Conservation (phyloP, 495 filamentous ascomycete genomes). For the Penicillium roqueforti region DNA sequence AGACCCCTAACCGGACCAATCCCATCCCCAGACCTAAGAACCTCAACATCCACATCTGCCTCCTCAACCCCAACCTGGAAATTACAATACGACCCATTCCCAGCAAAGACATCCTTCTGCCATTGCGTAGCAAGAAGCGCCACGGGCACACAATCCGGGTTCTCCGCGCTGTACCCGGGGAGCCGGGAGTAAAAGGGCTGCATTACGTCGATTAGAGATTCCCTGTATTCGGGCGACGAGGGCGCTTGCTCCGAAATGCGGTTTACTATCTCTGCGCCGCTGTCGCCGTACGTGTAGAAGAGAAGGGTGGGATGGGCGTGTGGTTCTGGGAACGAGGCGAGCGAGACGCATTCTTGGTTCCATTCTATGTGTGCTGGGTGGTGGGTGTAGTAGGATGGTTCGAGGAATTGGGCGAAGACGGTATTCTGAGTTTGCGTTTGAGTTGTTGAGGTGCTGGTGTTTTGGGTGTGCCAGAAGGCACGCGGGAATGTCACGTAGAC, state of each 20-base stretch:
- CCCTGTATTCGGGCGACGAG: constrained; percentile 26
- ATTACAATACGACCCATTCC: constrained; percentile 86
- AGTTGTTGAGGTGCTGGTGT: constrained; percentile 3
- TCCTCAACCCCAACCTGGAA: constrained; percentile 74
- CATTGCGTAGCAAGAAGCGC: constrained; percentile 70
- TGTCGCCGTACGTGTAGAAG: constrained; percentile 81
- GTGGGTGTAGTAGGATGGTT: constrained; percentile 64
- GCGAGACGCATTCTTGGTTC: constrained; percentile 76
- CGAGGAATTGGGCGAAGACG: constrained; percentile 40
- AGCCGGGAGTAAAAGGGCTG: constrained; percentile 67
- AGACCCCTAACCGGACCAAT: constrained; percentile 59
- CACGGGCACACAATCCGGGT: constrained; percentile 57
- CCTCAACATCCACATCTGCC: constrained; percentile 66
- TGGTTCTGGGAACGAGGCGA: constrained; percentile 58
- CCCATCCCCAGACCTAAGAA: constrained; percentile 58
- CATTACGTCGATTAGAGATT: constrained; percentile 43
- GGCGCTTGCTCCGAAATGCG: constrained; percentile 29
- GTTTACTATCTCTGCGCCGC: constrained; percentile 48
- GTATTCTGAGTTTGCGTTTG: constrained; percentile 17
- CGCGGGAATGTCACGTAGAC: constrained; percentile 81
- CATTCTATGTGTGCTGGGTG: constrained; percentile 67
- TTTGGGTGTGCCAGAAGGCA: constrained; percentile 55
- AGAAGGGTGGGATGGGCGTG: constrained; percentile 79
- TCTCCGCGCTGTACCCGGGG: constrained; percentile 53
- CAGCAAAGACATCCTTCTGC: constrained; percentile 77